Conservation (phyloP, 306 rosid species). For the Prunus armeniaca region DNA sequence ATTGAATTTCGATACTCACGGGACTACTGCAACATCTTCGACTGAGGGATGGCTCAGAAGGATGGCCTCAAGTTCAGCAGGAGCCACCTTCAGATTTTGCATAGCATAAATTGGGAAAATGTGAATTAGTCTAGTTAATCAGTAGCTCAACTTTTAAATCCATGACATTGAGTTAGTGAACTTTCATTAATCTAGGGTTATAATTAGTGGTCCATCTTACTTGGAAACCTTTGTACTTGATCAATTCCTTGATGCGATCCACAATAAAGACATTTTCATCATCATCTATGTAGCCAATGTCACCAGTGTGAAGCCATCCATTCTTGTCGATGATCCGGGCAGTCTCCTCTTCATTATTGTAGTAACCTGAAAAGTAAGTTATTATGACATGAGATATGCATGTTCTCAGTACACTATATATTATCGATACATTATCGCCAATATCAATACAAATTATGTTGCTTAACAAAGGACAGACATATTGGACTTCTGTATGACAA, state of each 20-base stretch:
- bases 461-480: too few relatives aligned
- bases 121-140: not conserved
- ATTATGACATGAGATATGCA: not conserved
- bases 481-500: too few relatives aligned
- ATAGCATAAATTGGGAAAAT: not conserved
- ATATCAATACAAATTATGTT: too few relatives aligned
- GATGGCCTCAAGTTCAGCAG: constrained; percentile 90
- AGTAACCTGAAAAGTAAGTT: constrained; percentile 53
- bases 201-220: constrained; percentile 24
- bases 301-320: constrained; percentile 96
- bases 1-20: constrained; percentile 45
- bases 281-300: constrained; percentile 74
- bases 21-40: constrained; percentile 92
- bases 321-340: constrained; percentile 62
- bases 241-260: constrained; percentile 55
- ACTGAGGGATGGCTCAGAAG: constrained; percentile 74
- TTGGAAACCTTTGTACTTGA: constrained; percentile 59
- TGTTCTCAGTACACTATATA: not conserved
- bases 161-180: not conserved
- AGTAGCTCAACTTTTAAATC: too few relatives aligned
- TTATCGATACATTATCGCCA: too few relatives aligned
- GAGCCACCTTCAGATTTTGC: constrained; percentile 65
- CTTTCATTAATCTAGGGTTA: too few relatives aligned
- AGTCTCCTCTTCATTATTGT: constrained; percentile 73
- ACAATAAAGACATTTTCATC: constrained; percentile 71